Percentiles rank a stretch among this genome's conserved stretches.
These are phyloP conservation scores for Smittium culicis DNA, from an alignment of 371 early-diverging fungal species.

Conservation along the genomic window DNA sequence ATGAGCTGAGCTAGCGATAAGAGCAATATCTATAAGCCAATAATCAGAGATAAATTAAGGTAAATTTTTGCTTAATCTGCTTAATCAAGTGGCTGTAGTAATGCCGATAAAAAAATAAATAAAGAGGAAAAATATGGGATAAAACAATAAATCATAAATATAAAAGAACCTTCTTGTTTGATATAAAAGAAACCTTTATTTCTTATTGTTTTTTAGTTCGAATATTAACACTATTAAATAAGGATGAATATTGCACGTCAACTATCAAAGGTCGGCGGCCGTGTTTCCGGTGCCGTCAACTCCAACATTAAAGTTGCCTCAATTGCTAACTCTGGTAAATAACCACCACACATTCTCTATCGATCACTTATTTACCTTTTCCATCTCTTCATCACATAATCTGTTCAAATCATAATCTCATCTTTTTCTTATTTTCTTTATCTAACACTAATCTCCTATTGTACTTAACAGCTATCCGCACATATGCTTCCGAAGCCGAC, in stretches of 20 bases:
- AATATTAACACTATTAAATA: not conserved
- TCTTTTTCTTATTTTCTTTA: not conserved
- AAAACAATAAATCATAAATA: not conserved
- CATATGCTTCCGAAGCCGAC: slow-evolving; percentile 29
- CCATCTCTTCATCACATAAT: not conserved
- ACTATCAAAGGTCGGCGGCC: not conserved
- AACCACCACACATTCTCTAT: not conserved
- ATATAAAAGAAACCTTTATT: not conserved
- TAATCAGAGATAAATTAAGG: not conserved
- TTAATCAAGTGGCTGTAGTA: not conserved
- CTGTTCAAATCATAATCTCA: not conserved
- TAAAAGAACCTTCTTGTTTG: not conserved
- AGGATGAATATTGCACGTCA: slow-evolving; percentile 6
- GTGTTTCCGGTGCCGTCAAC: slow-evolving; percentile 26
- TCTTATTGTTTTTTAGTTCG: slow-evolving; percentile 4
- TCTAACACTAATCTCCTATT: not conserved
- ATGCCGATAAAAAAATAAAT: slow-evolving; percentile 1
- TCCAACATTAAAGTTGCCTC: slow-evolving; percentile 13
- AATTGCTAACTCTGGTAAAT: not conserved
- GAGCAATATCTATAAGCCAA: not conserved
- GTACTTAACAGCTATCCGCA: slow-evolving; percentile 15
- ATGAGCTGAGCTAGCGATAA: not conserved
- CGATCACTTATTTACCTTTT: not conserved
- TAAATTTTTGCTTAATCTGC: not conserved
- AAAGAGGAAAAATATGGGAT: not conserved